These are phyloP conservation scores for Fraxinus sp. DNA, from an alignment of 305 asterid genomes.

Conservation along the genomic window DNA sequence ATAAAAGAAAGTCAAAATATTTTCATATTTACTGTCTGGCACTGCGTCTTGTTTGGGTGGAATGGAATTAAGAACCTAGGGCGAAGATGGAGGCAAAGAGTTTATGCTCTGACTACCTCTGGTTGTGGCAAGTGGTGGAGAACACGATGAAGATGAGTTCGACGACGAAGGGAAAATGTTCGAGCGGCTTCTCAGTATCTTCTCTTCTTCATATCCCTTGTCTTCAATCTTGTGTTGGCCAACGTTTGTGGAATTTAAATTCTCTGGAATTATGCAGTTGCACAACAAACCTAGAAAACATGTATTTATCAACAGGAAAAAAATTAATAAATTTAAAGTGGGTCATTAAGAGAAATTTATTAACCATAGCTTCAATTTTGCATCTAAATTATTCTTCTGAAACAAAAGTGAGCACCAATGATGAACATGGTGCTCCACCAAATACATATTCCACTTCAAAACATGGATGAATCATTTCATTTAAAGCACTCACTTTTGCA, in stretches of 20 bases:
- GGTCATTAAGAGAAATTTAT: neutral
- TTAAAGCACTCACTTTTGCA: neutral
- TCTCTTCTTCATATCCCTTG: constrained; percentile 27
- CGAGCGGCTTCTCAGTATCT: neutral
- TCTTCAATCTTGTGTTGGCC: constrained; percentile 44
- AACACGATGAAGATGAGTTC: neutral
- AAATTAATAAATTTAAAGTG: neutral
- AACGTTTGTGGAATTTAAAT: constrained; percentile 33
- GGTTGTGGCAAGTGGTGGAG: neutral
- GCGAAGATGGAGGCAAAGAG: neutral
- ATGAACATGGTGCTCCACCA: constrained; percentile 6
- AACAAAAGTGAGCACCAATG: neutral
- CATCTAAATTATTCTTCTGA: neutral
- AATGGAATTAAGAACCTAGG: neutral
- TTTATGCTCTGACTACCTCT: neutral
- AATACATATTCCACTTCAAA: neutral
- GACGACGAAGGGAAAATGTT: neutral
- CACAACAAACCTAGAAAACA: constrained; percentile 45
- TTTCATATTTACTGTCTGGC: neutral
- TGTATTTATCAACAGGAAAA: neutral
- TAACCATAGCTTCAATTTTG: neutral
- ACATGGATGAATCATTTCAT: neutral
- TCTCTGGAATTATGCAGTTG: constrained; percentile 56
- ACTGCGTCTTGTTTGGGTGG: neutral
- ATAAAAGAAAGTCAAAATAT: too few relatives aligned